Evolutionary conservation across 106 monocot species (phyloP).

Genomic region (Dendrobium huoshanense): DNA sequence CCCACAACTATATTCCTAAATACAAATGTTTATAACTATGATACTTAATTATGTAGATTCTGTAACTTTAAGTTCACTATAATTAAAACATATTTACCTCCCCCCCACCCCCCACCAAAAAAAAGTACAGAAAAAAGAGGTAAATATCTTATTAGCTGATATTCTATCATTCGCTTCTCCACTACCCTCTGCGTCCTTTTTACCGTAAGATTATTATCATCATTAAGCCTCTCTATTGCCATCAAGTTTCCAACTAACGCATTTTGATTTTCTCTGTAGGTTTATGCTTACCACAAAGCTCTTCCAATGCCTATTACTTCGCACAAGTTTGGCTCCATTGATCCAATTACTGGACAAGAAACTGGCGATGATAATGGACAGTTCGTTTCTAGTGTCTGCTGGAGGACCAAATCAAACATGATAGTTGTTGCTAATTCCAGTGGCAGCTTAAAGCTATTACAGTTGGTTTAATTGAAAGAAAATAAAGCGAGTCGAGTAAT

Average conservation of each 20-base stretch:
- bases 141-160: no score
- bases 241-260: not conserved
- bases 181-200: no score
- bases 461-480: constrained; percentile 48
- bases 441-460: constrained; percentile 75
- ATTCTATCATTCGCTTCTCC: no score
- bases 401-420: constrained; percentile 74
- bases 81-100: no score
- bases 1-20: no score
- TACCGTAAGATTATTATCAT: no score
- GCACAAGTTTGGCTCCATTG: constrained; percentile 86
- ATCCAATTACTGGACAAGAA: constrained; percentile 75
- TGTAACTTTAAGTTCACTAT: no score
- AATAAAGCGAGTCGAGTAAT: not conserved
- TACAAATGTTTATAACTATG: no score
- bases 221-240: no score
- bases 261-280: constrained; percentile 30
- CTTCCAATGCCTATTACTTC: constrained; percentile 89
- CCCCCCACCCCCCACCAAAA: no score
- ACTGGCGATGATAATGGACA: constrained; percentile 62
- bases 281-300: constrained; percentile 82
- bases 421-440: constrained; percentile 78
- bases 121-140: no score
- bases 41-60: no score
- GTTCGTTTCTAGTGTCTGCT: constrained; percentile 96